phyloP scores from a whole-genome alignment of 257 asterid genomes.

The Petunia axillaris region DNA sequence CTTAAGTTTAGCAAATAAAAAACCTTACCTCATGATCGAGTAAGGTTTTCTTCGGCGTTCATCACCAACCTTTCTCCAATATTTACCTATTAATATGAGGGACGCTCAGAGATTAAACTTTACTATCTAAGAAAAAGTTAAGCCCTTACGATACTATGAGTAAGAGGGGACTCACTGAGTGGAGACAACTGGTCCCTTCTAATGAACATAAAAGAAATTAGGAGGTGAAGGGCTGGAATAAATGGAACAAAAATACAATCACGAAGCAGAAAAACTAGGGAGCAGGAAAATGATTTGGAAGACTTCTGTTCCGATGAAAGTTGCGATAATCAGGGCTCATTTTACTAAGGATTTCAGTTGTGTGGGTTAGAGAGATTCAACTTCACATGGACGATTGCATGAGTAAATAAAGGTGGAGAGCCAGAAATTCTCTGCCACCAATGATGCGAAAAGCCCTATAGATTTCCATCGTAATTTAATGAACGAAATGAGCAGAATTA shows the following conservation, averaged over 20 bases:
- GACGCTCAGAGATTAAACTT: constrained; percentile 23
- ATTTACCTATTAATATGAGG: constrained; percentile 56
- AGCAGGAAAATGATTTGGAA: background rate
- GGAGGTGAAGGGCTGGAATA: constrained; percentile 3
- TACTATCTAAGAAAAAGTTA: background rate
- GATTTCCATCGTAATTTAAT: too few species aligned
- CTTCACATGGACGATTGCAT: background rate
- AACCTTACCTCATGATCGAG: constrained; percentile 71
- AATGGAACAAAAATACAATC: background rate
- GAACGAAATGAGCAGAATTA: background rate
- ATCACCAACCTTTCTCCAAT: constrained; percentile 86
- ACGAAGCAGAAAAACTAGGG: background rate
- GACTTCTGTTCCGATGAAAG: too few species aligned
- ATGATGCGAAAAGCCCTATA: background rate
- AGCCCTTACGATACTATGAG: background rate
- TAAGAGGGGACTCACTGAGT: background rate
- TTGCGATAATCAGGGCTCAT: background rate
- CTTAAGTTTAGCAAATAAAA: background rate
- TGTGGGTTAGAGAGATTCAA: background rate
- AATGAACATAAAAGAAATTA: background rate
- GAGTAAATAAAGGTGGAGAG: too few species aligned
- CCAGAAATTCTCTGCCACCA: background rate
- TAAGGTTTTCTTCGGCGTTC: constrained; percentile 77
- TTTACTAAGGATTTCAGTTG: background rate
- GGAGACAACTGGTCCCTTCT: background rate